Conservation (phyloP, 1,284 basidiomycete genomes). For the Hortiboletus rubellus region DNA sequence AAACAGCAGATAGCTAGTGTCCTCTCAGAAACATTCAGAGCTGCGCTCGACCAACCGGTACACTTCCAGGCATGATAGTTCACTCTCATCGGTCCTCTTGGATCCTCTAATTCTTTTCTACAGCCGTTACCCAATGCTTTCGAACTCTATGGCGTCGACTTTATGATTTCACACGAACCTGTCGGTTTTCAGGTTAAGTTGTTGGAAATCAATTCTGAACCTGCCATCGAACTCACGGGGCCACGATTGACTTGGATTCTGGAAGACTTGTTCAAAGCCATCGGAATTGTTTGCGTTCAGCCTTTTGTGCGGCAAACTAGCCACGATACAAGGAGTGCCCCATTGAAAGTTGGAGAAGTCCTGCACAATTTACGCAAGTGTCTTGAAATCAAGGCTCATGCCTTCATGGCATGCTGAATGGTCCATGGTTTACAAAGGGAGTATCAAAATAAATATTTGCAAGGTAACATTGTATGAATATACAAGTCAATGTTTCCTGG, state of each 20-base stretch:
- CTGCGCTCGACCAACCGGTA: slow-evolving; percentile 80
- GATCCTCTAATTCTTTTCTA: slow-evolving; percentile 7
- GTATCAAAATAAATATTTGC: not conserved
- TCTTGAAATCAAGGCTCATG: slow-evolving; percentile 46
- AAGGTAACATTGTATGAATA: not conserved
- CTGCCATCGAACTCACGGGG: slow-evolving; percentile 94
- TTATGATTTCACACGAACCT: slow-evolving; percentile 67
- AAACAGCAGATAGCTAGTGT: slow-evolving; percentile 64
- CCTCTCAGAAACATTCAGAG: slow-evolving; percentile 82
- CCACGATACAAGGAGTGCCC: not conserved
- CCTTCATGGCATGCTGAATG: slow-evolving; percentile 14
- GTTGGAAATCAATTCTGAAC: slow-evolving; percentile 93
- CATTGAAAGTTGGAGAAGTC: slow-evolving; percentile 42
- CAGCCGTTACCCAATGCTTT: slow-evolving; percentile 91
- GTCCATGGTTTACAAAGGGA: not conserved
- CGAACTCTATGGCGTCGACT: slow-evolving; percentile 93
- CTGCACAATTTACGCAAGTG: slow-evolving; percentile 53
- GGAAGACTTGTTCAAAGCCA: slow-evolving; percentile 76
- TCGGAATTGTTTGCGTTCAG: slow-evolving; percentile 65
- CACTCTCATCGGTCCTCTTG: not conserved
- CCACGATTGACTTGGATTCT: slow-evolving; percentile 78
- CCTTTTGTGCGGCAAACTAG: slow-evolving; percentile 45
- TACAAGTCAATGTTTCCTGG: slow-evolving; percentile 14
- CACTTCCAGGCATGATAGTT: slow-evolving; percentile 73
- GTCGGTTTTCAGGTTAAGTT: slow-evolving; percentile 65